Conservation (phyloP, 1,284 basidiomycete species). For the Pseudozyma sp. region DNA sequence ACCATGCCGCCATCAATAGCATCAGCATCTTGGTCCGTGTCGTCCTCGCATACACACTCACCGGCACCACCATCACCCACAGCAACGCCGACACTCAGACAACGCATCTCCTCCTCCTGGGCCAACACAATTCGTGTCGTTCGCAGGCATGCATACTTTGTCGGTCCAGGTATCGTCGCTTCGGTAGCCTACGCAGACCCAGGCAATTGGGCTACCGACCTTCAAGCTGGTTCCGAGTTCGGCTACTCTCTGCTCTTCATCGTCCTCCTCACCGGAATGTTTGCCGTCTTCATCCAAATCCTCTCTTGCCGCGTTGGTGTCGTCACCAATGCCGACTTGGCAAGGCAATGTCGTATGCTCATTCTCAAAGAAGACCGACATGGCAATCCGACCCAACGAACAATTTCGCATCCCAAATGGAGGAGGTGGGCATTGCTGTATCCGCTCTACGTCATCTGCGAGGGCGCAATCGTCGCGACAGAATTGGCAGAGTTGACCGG, state of each 20-base stretch:
- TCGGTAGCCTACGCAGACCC: constrained; percentile 63
- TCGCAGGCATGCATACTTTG: constrained; percentile 51
- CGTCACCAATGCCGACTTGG: constrained; percentile 70
- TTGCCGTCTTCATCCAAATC: constrained; percentile 83
- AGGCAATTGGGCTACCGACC: constrained; percentile 68
- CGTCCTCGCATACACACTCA: neutral
- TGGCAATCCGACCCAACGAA: constrained; percentile 72
- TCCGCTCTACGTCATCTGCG: constrained; percentile 73
- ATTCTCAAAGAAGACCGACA: constrained; percentile 49
- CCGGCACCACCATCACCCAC: neutral
- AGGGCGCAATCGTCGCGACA: constrained; percentile 79
- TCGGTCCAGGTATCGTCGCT: constrained; percentile 62
- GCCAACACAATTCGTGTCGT: constrained; percentile 25
- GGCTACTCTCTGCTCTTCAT: constrained; percentile 89
- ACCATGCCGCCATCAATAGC: constrained; percentile 8
- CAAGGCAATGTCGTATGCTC: constrained; percentile 54
- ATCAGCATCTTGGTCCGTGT: constrained; percentile 6
- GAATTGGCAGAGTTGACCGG: constrained; percentile 79
- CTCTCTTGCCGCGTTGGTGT: constrained; percentile 73
- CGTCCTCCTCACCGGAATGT: constrained; percentile 83
- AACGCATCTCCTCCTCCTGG: constrained; percentile 19
- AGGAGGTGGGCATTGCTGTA: constrained; percentile 69
- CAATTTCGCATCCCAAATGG: constrained; percentile 80
- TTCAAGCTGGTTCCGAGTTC: constrained; percentile 66
- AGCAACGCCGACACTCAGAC: constrained; percentile 7